Base-by-base conservation (phyloP, 1,284 basidiomycete species). In the Moniliophthora roreri region DNA sequence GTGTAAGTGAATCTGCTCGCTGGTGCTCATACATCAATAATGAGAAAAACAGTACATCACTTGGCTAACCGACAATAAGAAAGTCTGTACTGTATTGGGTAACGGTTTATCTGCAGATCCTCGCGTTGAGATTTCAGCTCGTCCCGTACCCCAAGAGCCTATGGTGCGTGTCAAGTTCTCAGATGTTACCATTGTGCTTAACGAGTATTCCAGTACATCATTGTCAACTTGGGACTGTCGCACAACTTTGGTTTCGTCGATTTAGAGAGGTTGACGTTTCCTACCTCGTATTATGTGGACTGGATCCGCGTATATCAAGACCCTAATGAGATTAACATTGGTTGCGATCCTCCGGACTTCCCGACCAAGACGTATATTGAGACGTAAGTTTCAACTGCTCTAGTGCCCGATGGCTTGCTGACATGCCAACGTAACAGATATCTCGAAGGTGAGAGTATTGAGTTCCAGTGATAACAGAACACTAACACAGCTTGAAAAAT, bases 241-340 rank as follows among this genome's bases (percentile, higher is more conserved):
- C 66, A 70, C 21, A 82, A 83, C 60, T 88, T 91, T 61, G 81
- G 81, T 40, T 54, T 56, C 2, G 77, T 86, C 41, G 75, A 87
- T 64, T 72, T 81, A 50, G 57, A 68, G 0, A 60, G 80, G 23
- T 70, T 89, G 39, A 62, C 60, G 2, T 88, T 84, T 69, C 86
- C 87, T 1, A 60, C 52, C 13, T 72, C 69, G 18, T 81, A 88
- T 81, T 66, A 67, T 21, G 69, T 91, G 54, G 89, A 91, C 64
- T 91, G 83, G 65, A 75, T 91, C 32, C 78, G 89, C 16, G 81
- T 91, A 4, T 89, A 88, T 65, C 85, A 85, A 60, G 74, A 80
- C 39, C 73, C 77, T 44, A 67, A 76, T 41, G 62, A 73, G 11
- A 74, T 79, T 48, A 85, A 84, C 63, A 69, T 87, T n/a, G 86